Evolutionary conservation across 202 grass and related monocot genomes (phyloP).

Genomic region (Setaria italica): DNA sequence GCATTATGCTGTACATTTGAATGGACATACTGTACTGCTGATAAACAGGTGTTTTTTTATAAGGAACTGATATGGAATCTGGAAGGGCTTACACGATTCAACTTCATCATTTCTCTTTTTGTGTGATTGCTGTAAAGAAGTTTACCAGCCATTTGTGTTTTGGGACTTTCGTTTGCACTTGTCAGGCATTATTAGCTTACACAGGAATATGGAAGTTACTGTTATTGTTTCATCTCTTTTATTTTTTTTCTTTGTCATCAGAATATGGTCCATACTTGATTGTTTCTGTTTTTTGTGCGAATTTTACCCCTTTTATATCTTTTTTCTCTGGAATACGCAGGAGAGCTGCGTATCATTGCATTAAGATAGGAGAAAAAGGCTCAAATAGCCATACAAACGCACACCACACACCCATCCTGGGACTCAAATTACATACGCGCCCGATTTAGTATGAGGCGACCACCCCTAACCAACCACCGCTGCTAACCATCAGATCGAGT

Average conservation of each 20-base stretch:
- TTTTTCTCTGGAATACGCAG: too few species aligned
- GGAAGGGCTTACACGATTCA: not conserved
- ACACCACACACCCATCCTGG: too few species aligned
- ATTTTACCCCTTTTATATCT: not conserved
- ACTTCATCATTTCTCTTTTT: slow-evolving; percentile 19
- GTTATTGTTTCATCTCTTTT: slow-evolving; percentile 24
- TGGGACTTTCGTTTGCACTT: not conserved
- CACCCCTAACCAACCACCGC: too few species aligned
- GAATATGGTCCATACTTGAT: slow-evolving; percentile 28
- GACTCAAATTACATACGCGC: too few species aligned
- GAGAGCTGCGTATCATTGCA: too few species aligned
- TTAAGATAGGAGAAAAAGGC: too few species aligned
- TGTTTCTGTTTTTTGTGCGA: slow-evolving; percentile 23
- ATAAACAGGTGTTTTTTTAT: not conserved
- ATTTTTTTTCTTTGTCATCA: slow-evolving; percentile 7
- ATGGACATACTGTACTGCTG: slow-evolving; percentile 7
- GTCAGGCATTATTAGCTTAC: not conserved
- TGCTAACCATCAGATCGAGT: too few species aligned
- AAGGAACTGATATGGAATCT: not conserved
- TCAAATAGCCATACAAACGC: too few species aligned
- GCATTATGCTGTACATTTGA: not conserved
- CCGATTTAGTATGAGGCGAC: too few species aligned
- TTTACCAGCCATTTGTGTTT: slow-evolving; percentile 17
- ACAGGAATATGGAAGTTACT: slow-evolving; percentile 1
- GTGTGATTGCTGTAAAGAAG: not conserved